A percentile compares a stretch with the other conserved stretches of the same genome.
Conservation (phyloP, 2,329 filamentous ascomycete genomes). For the Gnomoniopsis sp. region DNA sequence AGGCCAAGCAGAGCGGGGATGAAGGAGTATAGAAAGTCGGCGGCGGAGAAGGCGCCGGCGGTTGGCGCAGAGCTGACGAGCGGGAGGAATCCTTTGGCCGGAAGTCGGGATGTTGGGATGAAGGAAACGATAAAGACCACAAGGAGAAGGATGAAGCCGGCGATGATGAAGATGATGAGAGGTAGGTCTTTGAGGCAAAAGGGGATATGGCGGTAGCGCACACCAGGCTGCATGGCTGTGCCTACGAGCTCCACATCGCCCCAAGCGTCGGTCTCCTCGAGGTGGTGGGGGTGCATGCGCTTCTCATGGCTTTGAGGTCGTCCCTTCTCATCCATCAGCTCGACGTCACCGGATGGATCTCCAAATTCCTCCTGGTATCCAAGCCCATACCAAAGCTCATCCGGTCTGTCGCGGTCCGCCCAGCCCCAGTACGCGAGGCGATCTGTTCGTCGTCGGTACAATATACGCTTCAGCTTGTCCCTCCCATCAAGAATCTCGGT, state of each 20-base stretch:
- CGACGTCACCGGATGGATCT: constrained; percentile 8
- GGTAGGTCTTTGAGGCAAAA: constrained; percentile 69
- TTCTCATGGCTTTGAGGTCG: constrained; percentile 3
- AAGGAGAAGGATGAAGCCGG: constrained; percentile 58
- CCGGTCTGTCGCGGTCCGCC: constrained; percentile 51
- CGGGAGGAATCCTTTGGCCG: constrained; percentile 65
- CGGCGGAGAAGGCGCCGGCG: constrained; percentile 69
- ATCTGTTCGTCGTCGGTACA: constrained; percentile 57
- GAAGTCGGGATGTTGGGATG: constrained; percentile 62
- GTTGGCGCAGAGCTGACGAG: constrained; percentile 59
- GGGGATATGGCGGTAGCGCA: constrained; percentile 67
- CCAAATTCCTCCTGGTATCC: constrained; percentile 38
- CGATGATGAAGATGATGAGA: constrained; percentile 63
- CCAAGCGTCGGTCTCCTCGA: constrained; percentile 18
- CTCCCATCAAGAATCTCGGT: constrained; percentile 58
- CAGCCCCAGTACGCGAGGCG: constrained; percentile 85
- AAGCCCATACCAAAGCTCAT: constrained; percentile 73
- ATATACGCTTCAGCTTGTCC: constrained; percentile 49
- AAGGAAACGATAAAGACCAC: constrained; percentile 79
- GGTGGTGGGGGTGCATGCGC: constrained; percentile 18
- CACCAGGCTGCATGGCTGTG: constrained; percentile 45
- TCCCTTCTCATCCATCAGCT: constrained; percentile 6
- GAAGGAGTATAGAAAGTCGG: constrained; percentile 85
- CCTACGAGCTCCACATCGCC: constrained; percentile 30
- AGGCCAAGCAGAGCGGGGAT: constrained; percentile 66